Conservation (phyloP, 2,329 filamentous ascomycete species). For the Rhynchosporium agropyri region DNA sequence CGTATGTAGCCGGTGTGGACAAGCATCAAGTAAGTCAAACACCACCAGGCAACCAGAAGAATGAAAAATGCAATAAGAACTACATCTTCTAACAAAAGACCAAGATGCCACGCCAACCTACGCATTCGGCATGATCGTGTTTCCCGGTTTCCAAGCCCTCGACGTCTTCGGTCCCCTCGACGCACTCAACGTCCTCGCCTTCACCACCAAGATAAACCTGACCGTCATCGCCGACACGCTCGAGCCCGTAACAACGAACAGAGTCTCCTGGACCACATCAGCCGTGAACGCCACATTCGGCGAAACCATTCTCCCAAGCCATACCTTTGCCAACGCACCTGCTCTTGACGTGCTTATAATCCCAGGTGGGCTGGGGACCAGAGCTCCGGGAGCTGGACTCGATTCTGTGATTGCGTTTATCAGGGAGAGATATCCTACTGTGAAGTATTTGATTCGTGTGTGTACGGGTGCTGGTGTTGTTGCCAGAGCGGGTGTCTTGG, state of each 20-base stretch:
- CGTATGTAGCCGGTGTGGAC: neutral
- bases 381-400: neutral
- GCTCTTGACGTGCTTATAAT: constrained; percentile 16
- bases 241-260: constrained; percentile 29
- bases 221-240: constrained; percentile 35
- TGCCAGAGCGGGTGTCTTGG: constrained; percentile 9
- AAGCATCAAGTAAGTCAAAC: neutral
- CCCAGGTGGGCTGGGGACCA: constrained; percentile 13
- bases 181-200: constrained; percentile 37
- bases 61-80: neutral
- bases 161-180: constrained; percentile 43
- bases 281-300: constrained; percentile 3
- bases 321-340: constrained; percentile 16
- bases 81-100: neutral
- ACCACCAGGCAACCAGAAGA: neutral
- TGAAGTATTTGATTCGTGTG: constrained; percentile 59
- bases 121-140: constrained; percentile 47
- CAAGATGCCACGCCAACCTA: constrained; percentile 35
- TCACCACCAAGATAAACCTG: constrained; percentile 33
- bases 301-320: constrained; percentile 13
- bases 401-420: constrained; percentile 6
- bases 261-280: neutral
- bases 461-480: constrained; percentile 62
- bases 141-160: constrained; percentile 40
- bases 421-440: neutral